These are phyloP conservation scores for Leccinum pallidistipes DNA, from an alignment of 1,284 basidiomycete species.

Conservation along the genomic window DNA sequence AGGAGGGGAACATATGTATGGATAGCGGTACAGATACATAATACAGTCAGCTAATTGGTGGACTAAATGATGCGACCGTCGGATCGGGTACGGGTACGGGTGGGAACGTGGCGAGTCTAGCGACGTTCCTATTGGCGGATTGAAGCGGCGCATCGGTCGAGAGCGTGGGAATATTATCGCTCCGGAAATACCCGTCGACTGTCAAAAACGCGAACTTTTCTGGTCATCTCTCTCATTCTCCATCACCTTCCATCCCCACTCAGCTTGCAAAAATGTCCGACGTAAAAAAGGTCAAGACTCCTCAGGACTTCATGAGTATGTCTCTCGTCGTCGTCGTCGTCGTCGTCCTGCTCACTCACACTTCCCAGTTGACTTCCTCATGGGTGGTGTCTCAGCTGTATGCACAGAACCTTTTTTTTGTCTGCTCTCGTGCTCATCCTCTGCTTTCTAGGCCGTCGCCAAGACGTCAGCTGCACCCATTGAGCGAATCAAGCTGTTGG, in stretches of 20 bases:
- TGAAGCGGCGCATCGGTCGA: conserved; percentile 25
- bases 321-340: conserved; percentile 2
- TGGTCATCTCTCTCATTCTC: conserved; percentile 31
- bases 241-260: conserved; percentile 49
- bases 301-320: conserved; percentile 73
- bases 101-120: background rate
- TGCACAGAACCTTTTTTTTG: conserved; percentile 31
- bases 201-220: conserved; percentile 42
- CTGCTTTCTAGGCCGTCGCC: conserved; percentile 73
- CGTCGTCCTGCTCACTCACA: conserved; percentile 1
- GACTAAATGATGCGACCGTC: background rate
- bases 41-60: conserved; percentile 11
- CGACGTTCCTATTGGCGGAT: conserved; percentile 10
- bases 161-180: conserved; percentile 39
- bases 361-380: conserved; percentile 78
- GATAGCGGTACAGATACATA: conserved; percentile 17
- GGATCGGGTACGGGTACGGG: background rate
- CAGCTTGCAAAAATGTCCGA: conserved; percentile 73
- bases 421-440: conserved; percentile 9
- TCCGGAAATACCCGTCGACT: conserved; percentile 42
- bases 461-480: conserved; percentile 99
- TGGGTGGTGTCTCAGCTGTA: conserved; percentile 91
- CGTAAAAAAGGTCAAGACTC: conserved; percentile 72
- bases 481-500: conserved; percentile 97
- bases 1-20: conserved; percentile 15